phyloP scores from a whole-genome alignment of 331 rosid species.

The Malus hybrid region DNA sequence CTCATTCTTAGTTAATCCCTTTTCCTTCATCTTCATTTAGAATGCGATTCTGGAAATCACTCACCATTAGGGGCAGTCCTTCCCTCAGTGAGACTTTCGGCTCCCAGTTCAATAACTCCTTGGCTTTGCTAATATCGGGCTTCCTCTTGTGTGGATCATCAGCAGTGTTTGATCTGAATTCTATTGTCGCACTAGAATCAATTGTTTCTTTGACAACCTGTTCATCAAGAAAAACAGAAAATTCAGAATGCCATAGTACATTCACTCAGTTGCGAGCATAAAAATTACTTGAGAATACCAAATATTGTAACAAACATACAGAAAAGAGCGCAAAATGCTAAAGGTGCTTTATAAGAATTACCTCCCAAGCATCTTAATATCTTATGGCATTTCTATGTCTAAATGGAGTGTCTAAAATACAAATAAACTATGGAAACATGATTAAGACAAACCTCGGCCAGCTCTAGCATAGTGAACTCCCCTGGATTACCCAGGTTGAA shows the following conservation, averaged over 20 bases:
- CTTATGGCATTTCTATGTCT: no score
- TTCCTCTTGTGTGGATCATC: conserved; percentile 99
- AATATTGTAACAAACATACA: background rate
- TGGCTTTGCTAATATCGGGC: conserved; percentile 87
- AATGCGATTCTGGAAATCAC: conserved; percentile 89
- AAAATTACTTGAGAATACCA: background rate
- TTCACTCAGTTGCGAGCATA: background rate
- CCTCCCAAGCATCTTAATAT: background rate
- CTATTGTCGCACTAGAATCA: conserved; percentile 88
- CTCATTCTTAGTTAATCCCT: conserved; percentile 38
- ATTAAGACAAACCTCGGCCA: conserved; percentile 65
- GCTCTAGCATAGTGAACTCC: conserved; percentile 96
- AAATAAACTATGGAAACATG: background rate
- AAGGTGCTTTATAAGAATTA: background rate
- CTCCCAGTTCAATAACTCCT: conserved; percentile 87
- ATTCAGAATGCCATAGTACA: background rate
- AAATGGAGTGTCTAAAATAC: background rate
- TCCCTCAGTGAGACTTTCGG: conserved; percentile 76
- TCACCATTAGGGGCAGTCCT: conserved; percentile 95
- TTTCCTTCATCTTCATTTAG: conserved; percentile 91
- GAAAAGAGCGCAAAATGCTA: background rate
- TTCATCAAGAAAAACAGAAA: background rate
- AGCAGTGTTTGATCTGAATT: conserved; percentile 69
- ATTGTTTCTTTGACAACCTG: conserved; percentile 96
- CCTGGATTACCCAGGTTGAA: conserved; percentile 97